Conservation (phyloP, 768 basidiomycete species). For the Suillus paluster region DNA sequence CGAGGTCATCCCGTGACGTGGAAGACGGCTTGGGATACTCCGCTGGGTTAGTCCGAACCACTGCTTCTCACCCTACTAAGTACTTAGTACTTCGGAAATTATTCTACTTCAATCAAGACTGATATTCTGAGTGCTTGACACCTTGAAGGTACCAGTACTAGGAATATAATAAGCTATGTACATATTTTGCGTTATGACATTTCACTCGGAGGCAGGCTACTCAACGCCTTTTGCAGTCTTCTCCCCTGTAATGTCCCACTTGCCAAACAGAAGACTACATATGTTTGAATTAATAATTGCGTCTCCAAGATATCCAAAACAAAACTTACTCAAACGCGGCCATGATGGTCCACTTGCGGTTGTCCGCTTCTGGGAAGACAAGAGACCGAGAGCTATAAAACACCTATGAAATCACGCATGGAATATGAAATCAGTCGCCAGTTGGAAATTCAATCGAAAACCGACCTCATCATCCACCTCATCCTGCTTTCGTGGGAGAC, state of each 20-base stretch:
- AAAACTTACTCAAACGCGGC: slow-evolving; percentile 82
- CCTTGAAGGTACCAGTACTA: neutral
- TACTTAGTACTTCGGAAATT: too few relatives aligned
- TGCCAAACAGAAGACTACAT: slow-evolving; percentile 46
- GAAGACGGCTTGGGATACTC: neutral
- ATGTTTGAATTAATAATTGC: neutral
- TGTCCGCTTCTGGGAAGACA: slow-evolving; percentile 94
- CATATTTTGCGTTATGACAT: neutral
- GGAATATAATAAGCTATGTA: neutral
- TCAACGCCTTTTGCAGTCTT: slow-evolving; percentile 13
- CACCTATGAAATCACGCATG: slow-evolving; percentile 52
- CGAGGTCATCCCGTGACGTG: slow-evolving; percentile 4
- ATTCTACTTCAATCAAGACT: neutral
- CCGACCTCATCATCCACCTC: slow-evolving; percentile 96
- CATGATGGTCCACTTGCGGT: slow-evolving; percentile 97
- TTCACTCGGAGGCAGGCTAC: neutral
- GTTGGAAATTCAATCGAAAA: slow-evolving; percentile 6
- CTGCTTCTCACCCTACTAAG: too few relatives aligned
- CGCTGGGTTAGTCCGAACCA: too few relatives aligned
- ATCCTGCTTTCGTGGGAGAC: slow-evolving; percentile 88
- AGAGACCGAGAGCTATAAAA: slow-evolving; percentile 93
- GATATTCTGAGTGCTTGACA: neutral
- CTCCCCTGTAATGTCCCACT: slow-evolving; percentile 43
- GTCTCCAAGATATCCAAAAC: neutral
- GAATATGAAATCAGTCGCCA: slow-evolving; percentile 6